Evolutionary conservation across 306 rosid species (phyloP), one percentile per base, ranked within the genome.

Genomic region (Pueraria montana): DNA sequence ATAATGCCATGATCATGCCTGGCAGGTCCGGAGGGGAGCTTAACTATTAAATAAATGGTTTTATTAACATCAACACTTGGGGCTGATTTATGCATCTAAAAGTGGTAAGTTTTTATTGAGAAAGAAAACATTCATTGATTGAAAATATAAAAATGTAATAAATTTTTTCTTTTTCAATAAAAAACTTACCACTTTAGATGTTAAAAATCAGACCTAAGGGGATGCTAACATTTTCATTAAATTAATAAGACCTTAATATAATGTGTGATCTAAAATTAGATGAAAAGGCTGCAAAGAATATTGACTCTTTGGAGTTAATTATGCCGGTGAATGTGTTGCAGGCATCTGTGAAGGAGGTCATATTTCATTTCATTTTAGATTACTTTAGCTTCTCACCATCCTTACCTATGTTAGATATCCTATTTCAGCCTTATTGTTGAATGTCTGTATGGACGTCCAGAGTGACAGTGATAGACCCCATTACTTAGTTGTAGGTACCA

Each of bases 1-100:
- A 76, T 80, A 72, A 69, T 80, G 38, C 66, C 72, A 59, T 73
- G 42, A 62, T 66, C 77, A 67, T 80, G 68, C 78, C 50, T 66
- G 27, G 52, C 50, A 42, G 56, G 43, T 74, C 46, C 20, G 42
- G 63, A 55, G 58, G 65, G 74, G 40, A 77, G 42, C 78, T 70
- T 61, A 50, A 21, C 48, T 53, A 21, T 49, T 65, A 45, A 40
- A 24, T 64, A 8, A 11, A 38, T 6, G 9, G 32, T 67, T 38
- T 34, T 67, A 11, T 18, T 38, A 40, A 67, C 73, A 38, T 18
- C 17, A n/a, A 67, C 73, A 12, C n/a, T 40, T 40, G 49, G 17
- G 26, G 49, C n/a, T 67, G 72, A 34, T 18, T 65, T 17, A 38
- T 9, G 46, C 72, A 17, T 65, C 72, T 65, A n/a, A 65, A 65